These are phyloP conservation scores for Gossypium aridum DNA, from an alignment of 441 rosid genomes.

Conservation along the genomic window DNA sequence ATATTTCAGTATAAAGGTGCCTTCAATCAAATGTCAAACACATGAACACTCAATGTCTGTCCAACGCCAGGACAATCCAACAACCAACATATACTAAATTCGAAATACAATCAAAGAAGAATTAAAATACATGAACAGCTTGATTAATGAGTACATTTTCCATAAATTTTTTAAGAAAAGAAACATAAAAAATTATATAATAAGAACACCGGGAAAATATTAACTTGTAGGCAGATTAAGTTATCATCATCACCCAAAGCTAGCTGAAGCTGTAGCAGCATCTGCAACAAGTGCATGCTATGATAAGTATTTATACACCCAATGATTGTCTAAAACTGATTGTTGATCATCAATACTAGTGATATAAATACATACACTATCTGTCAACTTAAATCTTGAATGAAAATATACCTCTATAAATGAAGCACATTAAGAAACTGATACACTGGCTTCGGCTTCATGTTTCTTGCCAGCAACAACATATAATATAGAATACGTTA, in stretches of 20 bases:
- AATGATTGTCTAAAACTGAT: too few species aligned
- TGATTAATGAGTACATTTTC: conserved; percentile 6
- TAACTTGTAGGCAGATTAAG: conserved; percentile 13
- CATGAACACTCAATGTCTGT: conserved; percentile 7
- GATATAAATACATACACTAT: too few species aligned
- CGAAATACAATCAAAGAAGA: conserved; percentile 3
- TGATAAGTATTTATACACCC: too few species aligned
- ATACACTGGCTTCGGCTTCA: conserved; percentile 33
- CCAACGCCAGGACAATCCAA: conserved; percentile 13
- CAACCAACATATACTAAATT: conserved; percentile 13
- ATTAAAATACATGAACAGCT: conserved; percentile 12
- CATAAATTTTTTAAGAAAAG: background rate
- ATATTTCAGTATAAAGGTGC: background rate
- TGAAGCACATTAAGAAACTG: conserved; percentile 38
- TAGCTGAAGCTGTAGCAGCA: conserved; percentile 20
- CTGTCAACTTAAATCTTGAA: too few species aligned
- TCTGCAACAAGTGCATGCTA: conserved; percentile 19
- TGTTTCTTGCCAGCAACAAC: conserved; percentile 17
- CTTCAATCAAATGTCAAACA: background rate
- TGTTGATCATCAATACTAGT: too few species aligned
- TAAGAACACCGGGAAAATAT: background rate
- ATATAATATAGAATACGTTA: conserved; percentile 3
- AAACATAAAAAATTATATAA: background rate
- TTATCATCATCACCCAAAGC: conserved; percentile 9
- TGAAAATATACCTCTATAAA: conserved; percentile 31